Evolutionary conservation across 23 red algal genomes (phyloP), one percentile per base, ranked within the genome.

Genomic region (Gracilaria vermiculophylla): DNA sequence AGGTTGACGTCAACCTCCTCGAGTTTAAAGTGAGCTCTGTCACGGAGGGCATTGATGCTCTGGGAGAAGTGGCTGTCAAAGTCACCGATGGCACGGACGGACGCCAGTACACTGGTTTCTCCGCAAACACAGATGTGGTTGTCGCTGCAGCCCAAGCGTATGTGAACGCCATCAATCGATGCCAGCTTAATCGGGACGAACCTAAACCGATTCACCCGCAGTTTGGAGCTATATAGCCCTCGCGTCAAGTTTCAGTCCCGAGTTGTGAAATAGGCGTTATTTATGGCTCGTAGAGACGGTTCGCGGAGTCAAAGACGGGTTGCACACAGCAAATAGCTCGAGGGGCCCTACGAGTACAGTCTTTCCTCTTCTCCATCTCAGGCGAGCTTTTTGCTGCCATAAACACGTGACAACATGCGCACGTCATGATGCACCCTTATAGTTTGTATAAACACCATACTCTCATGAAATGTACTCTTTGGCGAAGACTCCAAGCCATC

Each of bases 21-120:
- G 97, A 99, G 45, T 99, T 95, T 57, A 93, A 71, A 40, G 97
- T 99, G 16, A 78, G 54, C 32, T 73, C 86, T 17, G 92, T 99
- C 8, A 90, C 97, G 10, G 89, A 85, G 51, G 97, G 97, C 4
- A 99, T 99, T 24, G 97, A 99, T 69, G 92, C 97, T 32, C 94
- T 99, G 35, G 97, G 97, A 15, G 97, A 99, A 65, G 97, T 99
- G 31, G 74, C 79, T 14, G 97, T 99, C 33, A 87, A 78, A 45
- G 91, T 99, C 39, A 74, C 78, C 24, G 97, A 96, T 69, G 80
- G 83, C 58, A 45, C 24, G 5, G 69, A 86, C 27, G 91, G 82
- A 64, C 84, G 86, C 16, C 78, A 87, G 23, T 95, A 93, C 69
- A 82, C 57, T 55, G 97, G 97, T 12, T 75, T 66, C 45, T 62